phyloP scores from a whole-genome alignment of 108 stramenopile species.

The Cyclotella kingstonii region DNA sequence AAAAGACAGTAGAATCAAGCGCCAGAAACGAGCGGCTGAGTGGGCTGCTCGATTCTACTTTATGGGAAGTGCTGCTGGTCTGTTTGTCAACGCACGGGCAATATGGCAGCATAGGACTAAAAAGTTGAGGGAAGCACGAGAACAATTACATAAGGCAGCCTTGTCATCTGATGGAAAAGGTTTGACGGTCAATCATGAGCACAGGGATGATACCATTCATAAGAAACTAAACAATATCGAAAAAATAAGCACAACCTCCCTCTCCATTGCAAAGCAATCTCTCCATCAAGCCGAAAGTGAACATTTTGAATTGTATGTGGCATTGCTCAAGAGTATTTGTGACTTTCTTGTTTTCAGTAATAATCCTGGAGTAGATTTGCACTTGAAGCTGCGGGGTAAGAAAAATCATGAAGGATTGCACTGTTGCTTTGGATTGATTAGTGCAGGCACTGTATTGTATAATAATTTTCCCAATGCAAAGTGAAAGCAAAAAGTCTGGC shows the following conservation, averaged over 20 bases:
- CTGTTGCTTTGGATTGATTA: conserved; percentile 71
- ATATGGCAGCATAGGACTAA: conserved; percentile 40
- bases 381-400: conserved; percentile 62
- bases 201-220: no score
- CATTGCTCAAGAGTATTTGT: conserved; percentile 67
- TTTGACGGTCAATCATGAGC: no score
- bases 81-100: conserved; percentile 45
- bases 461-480: conserved; percentile 73
- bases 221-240: no score
- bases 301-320: conserved; percentile 60
- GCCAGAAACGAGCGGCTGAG: conserved; percentile 29
- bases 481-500: no score
- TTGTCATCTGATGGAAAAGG: no score
- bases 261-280: conserved; percentile 2
- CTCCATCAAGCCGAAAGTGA: conserved; percentile 44
- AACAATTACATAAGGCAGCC: no score
- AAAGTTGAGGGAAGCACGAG: conserved; percentile 22
- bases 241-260: no score
- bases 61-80: conserved; percentile 56
- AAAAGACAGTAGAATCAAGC: conserved; percentile 19
- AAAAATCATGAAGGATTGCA: conserved; percentile 84
- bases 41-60: conserved; percentile 74
- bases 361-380: conserved; percentile 78
- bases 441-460: conserved; percentile 74
- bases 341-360: conserved; percentile 84